Conservation (phyloP, 345 rosid genomes). For the Corchorus olitorius region DNA sequence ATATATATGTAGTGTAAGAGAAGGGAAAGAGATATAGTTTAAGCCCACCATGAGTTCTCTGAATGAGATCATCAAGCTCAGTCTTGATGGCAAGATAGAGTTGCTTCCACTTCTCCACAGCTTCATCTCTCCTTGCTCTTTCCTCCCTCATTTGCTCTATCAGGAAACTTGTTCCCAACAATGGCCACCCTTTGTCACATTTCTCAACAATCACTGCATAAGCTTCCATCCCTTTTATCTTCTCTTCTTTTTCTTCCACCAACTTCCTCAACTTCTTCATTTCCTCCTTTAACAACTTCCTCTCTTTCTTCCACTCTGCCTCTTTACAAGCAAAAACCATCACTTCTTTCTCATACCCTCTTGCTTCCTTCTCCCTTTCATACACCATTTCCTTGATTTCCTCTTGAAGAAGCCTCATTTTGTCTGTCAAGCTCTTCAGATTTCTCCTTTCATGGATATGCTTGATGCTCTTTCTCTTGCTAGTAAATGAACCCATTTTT, state of each 20-base stretch:
- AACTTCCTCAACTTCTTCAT: conserved; percentile 52
- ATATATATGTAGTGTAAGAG: not conserved
- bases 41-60: conserved; percentile 47
- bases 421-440: conserved; percentile 33
- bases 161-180: conserved; percentile 32
- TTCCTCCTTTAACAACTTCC: conserved; percentile 62
- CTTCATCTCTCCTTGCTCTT: conserved; percentile 66
- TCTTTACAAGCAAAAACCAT: conserved; percentile 50
- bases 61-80: conserved; percentile 86
- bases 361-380: conserved; percentile 48
- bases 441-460: conserved; percentile 15
- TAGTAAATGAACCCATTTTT: conserved; percentile 46
- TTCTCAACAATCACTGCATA: conserved; percentile 15
- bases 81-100: conserved; percentile 78
- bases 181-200: conserved; percentile 34
- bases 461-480: conserved; percentile 42
- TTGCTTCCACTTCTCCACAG: conserved; percentile 81
- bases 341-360: conserved; percentile 46
- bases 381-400: conserved; percentile 46
- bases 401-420: conserved; percentile 46
- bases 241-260: conserved; percentile 53
- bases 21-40: not conserved
- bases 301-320: conserved; percentile 73
- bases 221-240: conserved; percentile 26
- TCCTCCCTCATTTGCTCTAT: conserved; percentile 69